phyloP scores from a whole-genome alignment of 2,329 filamentous ascomycete species.

The Escovopsis sp. region DNA sequence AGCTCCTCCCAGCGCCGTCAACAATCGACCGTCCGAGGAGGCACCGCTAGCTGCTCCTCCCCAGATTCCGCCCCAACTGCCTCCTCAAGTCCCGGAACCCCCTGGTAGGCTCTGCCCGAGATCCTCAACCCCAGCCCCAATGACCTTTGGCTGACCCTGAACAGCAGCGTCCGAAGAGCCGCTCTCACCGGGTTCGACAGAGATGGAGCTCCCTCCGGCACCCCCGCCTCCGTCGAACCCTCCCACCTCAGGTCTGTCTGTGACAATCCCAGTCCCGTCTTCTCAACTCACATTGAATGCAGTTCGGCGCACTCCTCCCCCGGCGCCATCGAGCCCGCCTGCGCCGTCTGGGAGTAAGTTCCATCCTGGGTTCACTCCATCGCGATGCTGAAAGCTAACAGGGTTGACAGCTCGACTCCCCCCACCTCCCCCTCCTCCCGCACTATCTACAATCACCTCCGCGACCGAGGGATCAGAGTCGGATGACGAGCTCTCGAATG shows the following conservation, averaged over 20 bases:
- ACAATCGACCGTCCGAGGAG: conserved; percentile 17
- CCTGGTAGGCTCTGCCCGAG: conserved; percentile 10
- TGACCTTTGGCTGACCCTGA: conserved; percentile 9
- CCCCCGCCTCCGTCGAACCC: conserved; percentile 32
- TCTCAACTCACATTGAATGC: not conserved
- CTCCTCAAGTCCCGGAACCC: conserved; percentile 1
- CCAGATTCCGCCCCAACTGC: conserved; percentile 1
- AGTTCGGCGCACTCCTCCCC: conserved; percentile 5
- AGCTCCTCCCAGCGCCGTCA: conserved; percentile 12
- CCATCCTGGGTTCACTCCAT: not conserved
- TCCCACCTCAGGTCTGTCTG: conserved; percentile 44
- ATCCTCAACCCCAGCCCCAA: no score
- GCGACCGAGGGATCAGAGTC: conserved; percentile 71
- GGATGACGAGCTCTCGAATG: conserved; percentile 66
- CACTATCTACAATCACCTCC: conserved; percentile 41
- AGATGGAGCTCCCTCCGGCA: conserved; percentile 41
- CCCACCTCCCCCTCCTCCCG: conserved; percentile 36
- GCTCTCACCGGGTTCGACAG: conserved; percentile 28
- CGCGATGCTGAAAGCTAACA: conserved; percentile 10
- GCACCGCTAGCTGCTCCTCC: conserved; percentile 19
- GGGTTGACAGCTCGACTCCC: conserved; percentile 44
- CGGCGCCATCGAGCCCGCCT: conserved; percentile 5
- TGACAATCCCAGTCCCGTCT: not conserved
- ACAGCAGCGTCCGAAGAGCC: conserved; percentile 11
- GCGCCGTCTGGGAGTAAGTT: conserved; percentile 4